Conservation (phyloP, 768 basidiomycete genomes). For the Pleurotus tuoliensis region DNA sequence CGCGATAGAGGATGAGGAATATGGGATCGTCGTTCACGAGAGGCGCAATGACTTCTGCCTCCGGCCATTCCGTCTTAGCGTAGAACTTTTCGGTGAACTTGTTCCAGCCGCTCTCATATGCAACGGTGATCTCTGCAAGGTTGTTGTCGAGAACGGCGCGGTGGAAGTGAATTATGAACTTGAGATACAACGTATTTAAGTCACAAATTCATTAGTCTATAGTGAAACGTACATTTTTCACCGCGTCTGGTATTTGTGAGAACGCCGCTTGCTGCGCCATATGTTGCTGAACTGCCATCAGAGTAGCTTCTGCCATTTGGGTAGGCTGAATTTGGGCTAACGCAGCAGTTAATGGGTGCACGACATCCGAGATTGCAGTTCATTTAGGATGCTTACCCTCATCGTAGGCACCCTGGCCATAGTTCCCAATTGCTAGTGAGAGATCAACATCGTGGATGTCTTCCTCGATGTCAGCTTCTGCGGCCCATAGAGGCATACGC, state of each 20-base stretch:
- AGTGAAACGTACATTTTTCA: conserved; percentile 68
- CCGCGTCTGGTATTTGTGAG: conserved; percentile 81
- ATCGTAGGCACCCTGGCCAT: conserved; percentile 67
- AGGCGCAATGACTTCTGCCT: conserved; percentile 92
- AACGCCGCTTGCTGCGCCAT: conserved; percentile 82
- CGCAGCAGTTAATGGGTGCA: background rate
- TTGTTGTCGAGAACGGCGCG: conserved; percentile 91
- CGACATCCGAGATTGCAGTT: background rate
- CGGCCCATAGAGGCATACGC: conserved; percentile 69
- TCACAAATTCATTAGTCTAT: conserved; percentile 7
- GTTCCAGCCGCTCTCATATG: conserved; percentile 98
- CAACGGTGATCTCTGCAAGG: conserved; percentile 82
- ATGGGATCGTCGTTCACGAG: conserved; percentile 94
- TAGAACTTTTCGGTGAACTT: conserved; percentile 96
- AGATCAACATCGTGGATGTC: conserved; percentile 70
- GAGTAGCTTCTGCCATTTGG: conserved; percentile 66
- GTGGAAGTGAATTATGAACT: conserved; percentile 96
- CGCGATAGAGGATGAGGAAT: conserved; percentile 95
- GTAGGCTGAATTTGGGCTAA: conserved; percentile 49
- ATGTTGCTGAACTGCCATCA: conserved; percentile 76
- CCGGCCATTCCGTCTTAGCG: conserved; percentile 92
- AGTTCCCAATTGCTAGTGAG: conserved; percentile 61
- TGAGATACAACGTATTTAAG: background rate
- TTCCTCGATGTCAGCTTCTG: conserved; percentile 77
- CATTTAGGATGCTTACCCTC: conserved; percentile 40